Evolutionary conservation across 1,284 basidiomycete genomes (phyloP).

Genomic region (Ceratobasidium sp.): DNA sequence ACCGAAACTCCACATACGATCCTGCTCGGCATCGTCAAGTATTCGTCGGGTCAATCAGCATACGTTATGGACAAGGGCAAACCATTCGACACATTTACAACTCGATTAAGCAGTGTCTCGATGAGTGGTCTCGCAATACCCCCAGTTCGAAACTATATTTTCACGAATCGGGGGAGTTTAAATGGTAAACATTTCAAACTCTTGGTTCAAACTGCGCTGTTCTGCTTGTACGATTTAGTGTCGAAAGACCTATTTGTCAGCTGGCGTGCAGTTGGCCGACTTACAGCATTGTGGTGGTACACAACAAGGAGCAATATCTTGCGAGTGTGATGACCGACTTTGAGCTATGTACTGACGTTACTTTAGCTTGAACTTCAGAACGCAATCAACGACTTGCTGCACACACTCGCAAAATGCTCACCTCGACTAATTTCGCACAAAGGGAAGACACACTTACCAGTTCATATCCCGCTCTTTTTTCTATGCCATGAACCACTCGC

Average conservation of each 20-base stretch:
- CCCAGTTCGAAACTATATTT: constrained; percentile 50
- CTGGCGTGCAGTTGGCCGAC: constrained; percentile 51
- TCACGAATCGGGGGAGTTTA: constrained; percentile 50
- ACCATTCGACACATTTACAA: constrained; percentile 48
- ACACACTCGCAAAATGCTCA: constrained; percentile 52
- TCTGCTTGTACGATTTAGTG: constrained; percentile 52
- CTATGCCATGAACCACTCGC: constrained; percentile 55
- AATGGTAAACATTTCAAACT: constrained; percentile 56
- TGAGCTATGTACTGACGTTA: no score
- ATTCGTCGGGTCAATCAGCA: constrained; percentile 54
- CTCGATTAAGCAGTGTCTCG: constrained; percentile 45
- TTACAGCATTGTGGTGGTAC: constrained; percentile 53
- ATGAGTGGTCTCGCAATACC: constrained; percentile 32
- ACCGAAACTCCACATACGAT: constrained; percentile 55
- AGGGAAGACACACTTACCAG: constrained; percentile 56
- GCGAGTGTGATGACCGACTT: constrained; percentile 39
- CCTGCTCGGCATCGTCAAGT: constrained; percentile 56
- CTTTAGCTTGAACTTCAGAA: constrained; percentile 53
- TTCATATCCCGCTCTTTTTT: constrained; percentile 56
- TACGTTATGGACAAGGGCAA: constrained; percentile 50
- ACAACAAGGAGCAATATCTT: constrained; percentile 49
- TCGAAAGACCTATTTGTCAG: constrained; percentile 48
- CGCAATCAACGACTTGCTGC: constrained; percentile 55
- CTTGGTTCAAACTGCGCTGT: constrained; percentile 53
- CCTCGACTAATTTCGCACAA: constrained; percentile 56